Evolutionary conservation across 129 eudicot genomes (phyloP), one percentile per base, ranked within the genome.

Genomic region (Arctium lappa): DNA sequence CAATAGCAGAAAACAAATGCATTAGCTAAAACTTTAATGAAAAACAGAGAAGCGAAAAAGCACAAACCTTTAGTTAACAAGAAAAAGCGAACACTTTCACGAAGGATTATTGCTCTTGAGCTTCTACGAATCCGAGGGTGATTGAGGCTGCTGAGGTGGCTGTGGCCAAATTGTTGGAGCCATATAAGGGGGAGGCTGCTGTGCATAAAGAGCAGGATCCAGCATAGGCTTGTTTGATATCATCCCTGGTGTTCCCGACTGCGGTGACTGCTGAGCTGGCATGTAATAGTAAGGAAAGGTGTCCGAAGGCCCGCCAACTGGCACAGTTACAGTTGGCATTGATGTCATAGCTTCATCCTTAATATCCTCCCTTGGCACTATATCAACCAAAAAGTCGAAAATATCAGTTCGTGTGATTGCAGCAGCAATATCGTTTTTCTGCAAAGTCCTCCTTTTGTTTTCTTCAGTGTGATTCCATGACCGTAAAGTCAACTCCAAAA

Each of bases 381-480:
- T 90, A 76, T 92, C 97, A 79, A 92, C 94, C 82, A 89, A 72
- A 65, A 91, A 91, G 75, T 91, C 93, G 53, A 91, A 91, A 36
- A 87, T 91, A 79, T 90, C 97, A 44, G 97, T 93, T 81, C 95
- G 87, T 1, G 97, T 89, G 44, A 91, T 93, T 8, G 97, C 95
- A 6, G 93, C 92, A 8, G 95, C 93, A 71, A 93, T 91, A 56
- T 91, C 97, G 72, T 91, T 91, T 83, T 86, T 93, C 69, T 89
- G 95, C 13, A 92, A 84, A 1, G 97, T 91, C 74, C 92, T 78
- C 66, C 97, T 74, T 79, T 93, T 93, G 77, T 91, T 93, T 83
- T 93, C 97, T 78, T 93, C 97, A 0, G 95, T 89, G 75, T 93
- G 95, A 76, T 89, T 91, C 97, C 97, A 93, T 2, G 97, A 87